phyloP scores from a whole-genome alignment of 192 early-diverging fungal genomes.

The Mycoemilia scoparia region DNA sequence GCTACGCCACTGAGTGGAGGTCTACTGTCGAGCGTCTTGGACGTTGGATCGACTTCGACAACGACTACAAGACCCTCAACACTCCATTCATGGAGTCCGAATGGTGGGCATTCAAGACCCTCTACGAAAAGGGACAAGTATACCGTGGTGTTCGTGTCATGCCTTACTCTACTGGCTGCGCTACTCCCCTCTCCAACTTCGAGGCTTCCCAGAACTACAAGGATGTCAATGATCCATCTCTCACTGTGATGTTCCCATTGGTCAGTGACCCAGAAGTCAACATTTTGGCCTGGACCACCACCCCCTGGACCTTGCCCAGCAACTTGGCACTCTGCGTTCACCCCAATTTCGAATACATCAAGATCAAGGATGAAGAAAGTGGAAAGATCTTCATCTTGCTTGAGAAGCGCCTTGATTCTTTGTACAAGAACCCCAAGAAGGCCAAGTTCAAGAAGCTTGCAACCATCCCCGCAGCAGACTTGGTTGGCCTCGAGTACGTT shows the following conservation, averaged over 20 bases:
- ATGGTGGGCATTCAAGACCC: constrained; percentile 98
- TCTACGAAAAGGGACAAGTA: constrained; percentile 85
- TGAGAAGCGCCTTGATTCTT: constrained; percentile 58
- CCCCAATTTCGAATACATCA: constrained; percentile 86
- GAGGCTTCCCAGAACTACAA: constrained; percentile 94
- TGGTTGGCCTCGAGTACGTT: constrained; percentile 76
- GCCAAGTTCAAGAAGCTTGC: constrained; percentile 78
- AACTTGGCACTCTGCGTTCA: constrained; percentile 89
- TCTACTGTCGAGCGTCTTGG: constrained; percentile 85
- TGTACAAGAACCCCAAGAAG: constrained; percentile 93
- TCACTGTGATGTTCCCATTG: constrained; percentile 89
- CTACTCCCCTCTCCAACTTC: constrained; percentile 91
- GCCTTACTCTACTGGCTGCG: constrained; percentile 89
- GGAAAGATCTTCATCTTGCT: constrained; percentile 74
- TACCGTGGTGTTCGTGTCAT: constrained; percentile 88
- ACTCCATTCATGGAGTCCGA: constrained; percentile 94
- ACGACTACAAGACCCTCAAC: constrained; percentile 98
- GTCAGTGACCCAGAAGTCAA: constrained; percentile 53
- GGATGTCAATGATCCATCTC: constrained; percentile 87
- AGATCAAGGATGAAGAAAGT: constrained; percentile 76
- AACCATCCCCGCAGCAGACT: constrained; percentile 50
- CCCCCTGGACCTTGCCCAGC: constrained; percentile 94
- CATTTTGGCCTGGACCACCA: constrained; percentile 95
- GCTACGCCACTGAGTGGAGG: constrained; percentile 83
- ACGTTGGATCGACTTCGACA: constrained; percentile 99